Conservation (phyloP, 148 eudicot species). For the Pouteria glomerata region DNA sequence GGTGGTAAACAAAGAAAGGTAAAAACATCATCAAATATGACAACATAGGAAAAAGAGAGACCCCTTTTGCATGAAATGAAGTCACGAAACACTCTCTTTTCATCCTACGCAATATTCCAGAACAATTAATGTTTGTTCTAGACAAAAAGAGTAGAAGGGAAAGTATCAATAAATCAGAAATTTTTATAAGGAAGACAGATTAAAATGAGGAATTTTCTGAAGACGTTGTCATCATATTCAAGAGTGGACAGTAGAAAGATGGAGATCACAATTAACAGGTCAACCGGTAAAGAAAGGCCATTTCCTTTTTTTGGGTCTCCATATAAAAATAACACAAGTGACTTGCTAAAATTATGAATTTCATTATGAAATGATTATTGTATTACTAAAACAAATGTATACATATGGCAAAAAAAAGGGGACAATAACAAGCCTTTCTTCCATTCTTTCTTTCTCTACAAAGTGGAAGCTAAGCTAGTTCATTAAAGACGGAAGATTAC, state of each 20-base stretch:
- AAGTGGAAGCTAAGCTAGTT: not conserved
- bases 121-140: not conserved
- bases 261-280: slow-evolving; percentile 6
- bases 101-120: not conserved
- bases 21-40: too few relatives aligned
- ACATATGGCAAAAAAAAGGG: not conserved
- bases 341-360: too few relatives aligned
- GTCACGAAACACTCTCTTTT: not conserved
- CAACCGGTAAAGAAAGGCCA: slow-evolving; percentile 5
- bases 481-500: not conserved
- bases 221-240: too few relatives aligned
- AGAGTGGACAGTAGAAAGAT: not conserved
- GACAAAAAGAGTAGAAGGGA: not conserved
- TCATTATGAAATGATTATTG: not conserved
- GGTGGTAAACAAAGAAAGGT: too few relatives aligned
- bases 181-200: too few relatives aligned
- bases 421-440: too few relatives aligned
- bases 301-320: not conserved
- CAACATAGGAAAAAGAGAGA: too few relatives aligned
- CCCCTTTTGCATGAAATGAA: too few relatives aligned
- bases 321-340: too few relatives aligned
- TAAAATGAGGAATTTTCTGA: not conserved
- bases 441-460: not conserved
- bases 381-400: not conserved
- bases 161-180: too few relatives aligned